Percentiles rank a stretch among this genome's conserved stretches.
Conservation (phyloP, 1,284 basidiomycete species). For the Afroboletus lepidellus region DNA sequence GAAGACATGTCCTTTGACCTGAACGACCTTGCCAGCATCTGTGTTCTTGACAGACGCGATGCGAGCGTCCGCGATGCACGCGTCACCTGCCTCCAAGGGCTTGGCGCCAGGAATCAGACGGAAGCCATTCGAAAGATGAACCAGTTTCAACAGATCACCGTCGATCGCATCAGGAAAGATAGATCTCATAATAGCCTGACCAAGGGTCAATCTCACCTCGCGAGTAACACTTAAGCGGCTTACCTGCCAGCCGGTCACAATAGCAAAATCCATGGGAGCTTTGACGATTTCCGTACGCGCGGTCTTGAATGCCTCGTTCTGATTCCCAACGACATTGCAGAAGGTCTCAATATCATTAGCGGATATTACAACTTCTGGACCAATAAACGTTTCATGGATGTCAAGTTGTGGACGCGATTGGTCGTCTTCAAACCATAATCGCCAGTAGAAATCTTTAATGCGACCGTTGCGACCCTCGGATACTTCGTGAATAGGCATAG, state of each 20-base stretch:
- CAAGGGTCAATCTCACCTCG: conserved; percentile 13
- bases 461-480: conserved; percentile 82
- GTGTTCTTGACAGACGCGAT: conserved; percentile 90
- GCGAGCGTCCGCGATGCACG: conserved; percentile 86
- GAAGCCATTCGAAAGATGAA: conserved; percentile 97
- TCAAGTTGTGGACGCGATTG: conserved; percentile 72
- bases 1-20: conserved; percentile 85
- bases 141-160: conserved; percentile 92
- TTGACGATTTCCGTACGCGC: conserved; percentile 67
- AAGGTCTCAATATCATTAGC: conserved; percentile 81
- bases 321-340: conserved; percentile 92
- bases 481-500: conserved; percentile 92
- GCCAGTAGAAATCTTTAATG: conserved; percentile 98
- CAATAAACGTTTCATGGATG: conserved; percentile 76
- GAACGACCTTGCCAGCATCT: conserved; percentile 91
- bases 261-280: conserved; percentile 98
- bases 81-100: conserved; percentile 82
- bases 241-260: conserved; percentile 97
- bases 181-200: conserved; percentile 91
- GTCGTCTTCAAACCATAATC: conserved; percentile 91
- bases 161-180: conserved; percentile 93
- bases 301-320: conserved; percentile 86
- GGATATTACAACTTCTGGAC: conserved; percentile 81
- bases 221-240: conserved; percentile 27
- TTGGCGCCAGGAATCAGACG: conserved; percentile 77